These are phyloP conservation scores for Lagerstroemia speciosa DNA, from an alignment of 345 rosid species.

Conservation along the genomic window DNA sequence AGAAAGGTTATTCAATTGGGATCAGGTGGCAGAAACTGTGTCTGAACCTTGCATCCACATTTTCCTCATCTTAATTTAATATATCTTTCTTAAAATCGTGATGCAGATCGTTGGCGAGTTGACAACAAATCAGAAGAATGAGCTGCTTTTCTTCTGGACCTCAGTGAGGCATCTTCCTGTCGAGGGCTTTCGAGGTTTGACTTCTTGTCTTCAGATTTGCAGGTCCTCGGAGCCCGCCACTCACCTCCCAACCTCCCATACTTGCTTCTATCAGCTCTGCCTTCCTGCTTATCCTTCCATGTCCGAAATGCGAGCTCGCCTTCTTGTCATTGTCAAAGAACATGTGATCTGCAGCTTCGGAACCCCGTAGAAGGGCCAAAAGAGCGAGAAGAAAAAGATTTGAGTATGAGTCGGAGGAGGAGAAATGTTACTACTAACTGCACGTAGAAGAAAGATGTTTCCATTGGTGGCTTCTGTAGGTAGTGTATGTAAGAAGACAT, in stretches of 20 bases:
- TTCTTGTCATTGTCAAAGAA: conserved; percentile 59
- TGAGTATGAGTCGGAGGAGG: conserved; percentile 12
- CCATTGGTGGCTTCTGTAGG: too few species aligned
- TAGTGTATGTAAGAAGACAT: too few species aligned
- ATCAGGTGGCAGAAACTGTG: neutral
- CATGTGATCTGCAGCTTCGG: conserved; percentile 94
- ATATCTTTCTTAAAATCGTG: neutral
- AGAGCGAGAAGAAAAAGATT: neutral
- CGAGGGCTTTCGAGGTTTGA: conserved; percentile 85
- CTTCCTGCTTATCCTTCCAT: conserved; percentile 60
- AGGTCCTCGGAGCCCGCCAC: conserved; percentile 44
- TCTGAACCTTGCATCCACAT: too few species aligned
- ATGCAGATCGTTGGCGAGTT: conserved; percentile 62
- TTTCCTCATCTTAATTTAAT: too few species aligned
- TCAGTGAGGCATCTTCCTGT: conserved; percentile 72
- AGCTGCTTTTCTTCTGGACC: conserved; percentile 79
- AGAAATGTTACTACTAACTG: conserved; percentile 22
- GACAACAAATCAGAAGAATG: conserved; percentile 55
- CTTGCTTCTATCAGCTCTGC: conserved; percentile 80
- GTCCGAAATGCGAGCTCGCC: conserved; percentile 52
- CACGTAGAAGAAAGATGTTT: too few species aligned
- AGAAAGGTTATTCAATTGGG: neutral
- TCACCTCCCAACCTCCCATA: conserved; percentile 72
- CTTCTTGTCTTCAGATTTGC: conserved; percentile 57
- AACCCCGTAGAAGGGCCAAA: conserved; percentile 41